phyloP scores from a whole-genome alignment of 371 early-diverging fungal genomes.

The Mortierella sp. region DNA sequence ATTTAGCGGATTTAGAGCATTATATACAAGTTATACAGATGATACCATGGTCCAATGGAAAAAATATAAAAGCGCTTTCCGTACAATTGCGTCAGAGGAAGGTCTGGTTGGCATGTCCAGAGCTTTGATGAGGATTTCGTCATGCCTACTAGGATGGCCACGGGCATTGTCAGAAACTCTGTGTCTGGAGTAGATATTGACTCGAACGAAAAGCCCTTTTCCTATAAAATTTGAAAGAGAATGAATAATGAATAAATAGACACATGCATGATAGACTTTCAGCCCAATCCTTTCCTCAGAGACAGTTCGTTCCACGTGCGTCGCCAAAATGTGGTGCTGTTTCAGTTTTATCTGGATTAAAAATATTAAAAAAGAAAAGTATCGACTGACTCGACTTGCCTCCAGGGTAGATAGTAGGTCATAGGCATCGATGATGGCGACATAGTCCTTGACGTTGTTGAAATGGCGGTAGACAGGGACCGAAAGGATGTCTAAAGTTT shows the following conservation, averaged over 20 bases:
- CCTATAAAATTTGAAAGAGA: conserved; percentile 23
- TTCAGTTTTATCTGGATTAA: background rate
- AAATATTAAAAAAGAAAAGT: background rate
- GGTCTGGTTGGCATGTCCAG: conserved; percentile 49
- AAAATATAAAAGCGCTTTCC: background rate
- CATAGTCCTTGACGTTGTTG: conserved; percentile 61
- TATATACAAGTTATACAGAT: background rate
- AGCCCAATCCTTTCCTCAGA: no score
- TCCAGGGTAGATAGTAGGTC: conserved; percentile 62
- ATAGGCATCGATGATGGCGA: conserved; percentile 69
- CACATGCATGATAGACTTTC: no score
- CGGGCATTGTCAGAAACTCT: conserved; percentile 51
- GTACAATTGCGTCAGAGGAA: conserved; percentile 51
- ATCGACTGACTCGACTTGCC: conserved; percentile 9
- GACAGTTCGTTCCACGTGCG: conserved; percentile 14
- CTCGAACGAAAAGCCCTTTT: conserved; percentile 47
- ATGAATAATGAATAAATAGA: background rate
- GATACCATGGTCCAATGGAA: background rate
- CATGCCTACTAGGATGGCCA: conserved; percentile 56
- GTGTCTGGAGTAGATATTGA: conserved; percentile 28
- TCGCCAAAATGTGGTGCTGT: background rate
- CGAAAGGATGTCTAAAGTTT: conserved; percentile 62
- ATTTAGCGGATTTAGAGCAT: background rate
- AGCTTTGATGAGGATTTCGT: conserved; percentile 52
- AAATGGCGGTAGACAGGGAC: conserved; percentile 67